Base-by-base conservation (phyloP, 148 eudicot genomes). In the Pouteria glomerata region DNA sequence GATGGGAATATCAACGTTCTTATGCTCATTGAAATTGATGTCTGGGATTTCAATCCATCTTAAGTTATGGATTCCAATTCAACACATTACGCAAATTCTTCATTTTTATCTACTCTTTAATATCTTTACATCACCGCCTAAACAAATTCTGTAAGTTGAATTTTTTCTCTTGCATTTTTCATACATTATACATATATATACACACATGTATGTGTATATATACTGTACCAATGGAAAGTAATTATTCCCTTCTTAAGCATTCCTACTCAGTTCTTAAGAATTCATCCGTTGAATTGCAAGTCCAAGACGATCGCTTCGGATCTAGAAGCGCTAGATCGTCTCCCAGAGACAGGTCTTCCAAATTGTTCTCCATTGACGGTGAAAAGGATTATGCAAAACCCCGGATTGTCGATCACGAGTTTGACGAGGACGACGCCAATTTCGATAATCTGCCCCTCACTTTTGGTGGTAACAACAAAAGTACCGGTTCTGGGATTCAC, bases 401-500 rank as follows among this genome's bases (percentile, higher is more conserved):
- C 3, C 30, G 57, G 2, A 73, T 70, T 76, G 79, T 55, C 23
- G 80, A 48, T 50, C 79, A 62, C 65, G 80, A 81, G 35, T 44
- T 27, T 26, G 69, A 66, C 44, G n/a, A n/a, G n/a, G 78, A 75
- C 69, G 86, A 78, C 41, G 24, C 74, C 64, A 89, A 86, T 78
- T 41, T 84, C 6, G 90, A 81, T 75, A 78, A 81, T 81, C 68
- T 81, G 16, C 90, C 90, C 37, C 77, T 89, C 16, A 76, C 85
- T 77, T 81, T 81, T 47, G 87, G 79, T 57, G 88, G 78, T 1
- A 74, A 68, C 12, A 84, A 81, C 29, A n/a, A n/a, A n/a, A n/a
- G n/a, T n/a, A 57, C 84, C 31, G 90, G 87, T 21, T 88, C 96
- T 2, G 90, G 90, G 11, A 74, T 86, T 8, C 77, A 83, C n/a